Base-by-base conservation (phyloP, 2,329 filamentous ascomycete species). In the Aspergillus ochraceoroseus region DNA sequence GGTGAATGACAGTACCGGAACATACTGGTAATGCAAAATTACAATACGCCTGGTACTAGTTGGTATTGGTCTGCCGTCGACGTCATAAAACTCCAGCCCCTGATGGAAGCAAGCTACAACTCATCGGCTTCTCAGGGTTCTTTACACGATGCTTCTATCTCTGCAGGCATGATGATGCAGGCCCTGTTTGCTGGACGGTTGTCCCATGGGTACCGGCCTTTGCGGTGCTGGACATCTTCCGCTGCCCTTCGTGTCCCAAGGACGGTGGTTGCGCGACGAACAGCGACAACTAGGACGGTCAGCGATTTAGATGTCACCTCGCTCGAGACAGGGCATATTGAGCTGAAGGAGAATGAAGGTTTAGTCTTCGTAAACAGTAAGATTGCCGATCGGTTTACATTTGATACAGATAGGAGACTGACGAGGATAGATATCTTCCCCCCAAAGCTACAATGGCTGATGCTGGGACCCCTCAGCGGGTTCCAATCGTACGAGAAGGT, bases 361-460 rank as follows among this genome's bases (percentile, higher is more conserved):
- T 81, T 96, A 31, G 65, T 95, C 5, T 98, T 94, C 68, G 82
- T 96, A 57, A 88, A 94, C 61, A 94, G 85, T 89, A 66, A 60
- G 79, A 12, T n/a, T n/a, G n/a, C n/a, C n/a, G n/a, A n/a, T n/a
- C n/a, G n/a, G n/a, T n/a, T n/a, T n/a, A n/a, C n/a, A n/a, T n/a
- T n/a, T n/a, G n/a, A n/a, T n/a, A n/a, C n/a, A n/a, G n/a, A n/a
- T n/a, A n/a, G n/a, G n/a, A n/a, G n/a, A n/a, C n/a, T n/a, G n/a
- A n/a, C n/a, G n/a, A n/a, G n/a, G n/a, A n/a, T 45, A 89, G 85
- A 92, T 65, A 75, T 96, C 34, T 94, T 94, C 46, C 90, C 90
- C 1, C 72, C 92, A 18, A 85, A 80, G 53, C 73, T 95, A 22
- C 75, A 77, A 54, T 83, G 79, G 71, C 58, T 80, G 2, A 62